These are phyloP conservation scores for Leucocoprinus sp. DNA, from an alignment of 768 basidiomycete genomes.

Conservation along the genomic window DNA sequence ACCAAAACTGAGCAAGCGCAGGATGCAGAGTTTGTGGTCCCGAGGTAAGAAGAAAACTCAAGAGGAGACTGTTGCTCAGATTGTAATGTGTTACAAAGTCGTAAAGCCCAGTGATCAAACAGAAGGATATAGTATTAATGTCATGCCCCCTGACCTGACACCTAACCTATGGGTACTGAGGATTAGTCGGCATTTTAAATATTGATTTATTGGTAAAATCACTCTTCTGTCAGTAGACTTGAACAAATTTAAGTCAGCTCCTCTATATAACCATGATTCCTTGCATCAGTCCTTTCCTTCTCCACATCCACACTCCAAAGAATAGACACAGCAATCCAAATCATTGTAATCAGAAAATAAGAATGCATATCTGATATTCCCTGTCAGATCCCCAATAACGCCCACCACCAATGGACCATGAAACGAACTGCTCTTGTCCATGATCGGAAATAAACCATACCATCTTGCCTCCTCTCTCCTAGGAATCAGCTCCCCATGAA, in stretches of 20 bases:
- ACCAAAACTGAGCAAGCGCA: too few species aligned
- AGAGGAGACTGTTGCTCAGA: constrained; percentile 46
- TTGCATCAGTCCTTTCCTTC: constrained; percentile 46
- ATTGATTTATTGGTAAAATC: too few species aligned
- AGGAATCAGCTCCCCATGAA: constrained; percentile 83
- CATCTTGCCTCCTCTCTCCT: constrained; percentile 85
- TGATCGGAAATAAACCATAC: constrained; percentile 86
- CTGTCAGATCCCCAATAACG: constrained; percentile 78
- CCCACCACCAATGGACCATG: constrained; percentile 87
- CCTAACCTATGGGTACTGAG: too few species aligned
- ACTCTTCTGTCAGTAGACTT: too few species aligned
- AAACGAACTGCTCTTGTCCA: constrained; percentile 83
- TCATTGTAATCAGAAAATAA: constrained; percentile 79
- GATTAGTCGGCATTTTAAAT: too few species aligned
- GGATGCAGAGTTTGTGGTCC: constrained; percentile 42
- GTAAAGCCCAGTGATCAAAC: too few species aligned
- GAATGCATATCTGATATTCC: constrained; percentile 88
- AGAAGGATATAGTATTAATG: too few species aligned
- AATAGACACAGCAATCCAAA: constrained; percentile 75
- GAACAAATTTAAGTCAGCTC: background rate
- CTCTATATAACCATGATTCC: constrained; percentile 23
- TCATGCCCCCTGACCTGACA: too few species aligned
- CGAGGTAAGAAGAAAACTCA: constrained; percentile 37
- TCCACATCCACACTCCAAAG: constrained; percentile 65
- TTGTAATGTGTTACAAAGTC: too few species aligned